A percentile compares a stretch with the other conserved stretches of the same genome.
These are phyloP conservation scores for Senna siamea DNA, from an alignment of 306 rosid genomes.

Conservation along the genomic window DNA sequence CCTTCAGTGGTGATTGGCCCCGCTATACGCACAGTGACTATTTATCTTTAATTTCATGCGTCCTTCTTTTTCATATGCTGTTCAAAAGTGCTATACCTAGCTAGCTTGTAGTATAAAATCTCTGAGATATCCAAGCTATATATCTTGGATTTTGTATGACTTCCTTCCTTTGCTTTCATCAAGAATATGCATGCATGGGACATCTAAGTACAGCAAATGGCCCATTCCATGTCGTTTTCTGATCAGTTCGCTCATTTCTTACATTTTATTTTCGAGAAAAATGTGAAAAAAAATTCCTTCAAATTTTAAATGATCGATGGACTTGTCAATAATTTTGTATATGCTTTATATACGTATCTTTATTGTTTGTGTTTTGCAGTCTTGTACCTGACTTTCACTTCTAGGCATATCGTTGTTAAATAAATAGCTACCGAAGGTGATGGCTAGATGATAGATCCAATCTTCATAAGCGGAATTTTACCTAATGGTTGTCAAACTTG, in stretches of 20 bases:
- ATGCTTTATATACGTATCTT: no score
- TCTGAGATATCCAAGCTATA: background rate
- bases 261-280: constrained; percentile 5
- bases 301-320: background rate
- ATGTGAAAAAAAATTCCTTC: constrained; percentile 12
- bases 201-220: constrained; percentile 34
- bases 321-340: no score
- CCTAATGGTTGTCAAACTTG: background rate
- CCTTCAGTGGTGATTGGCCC: constrained; percentile 36
- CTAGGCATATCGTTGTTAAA: no score
- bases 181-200: background rate
- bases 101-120: background rate
- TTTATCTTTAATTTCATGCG: constrained; percentile 5
- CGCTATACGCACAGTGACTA: background rate
- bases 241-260: constrained; percentile 6
- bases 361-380: no score
- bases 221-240: constrained; percentile 20
- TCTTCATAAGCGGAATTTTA: background rate
- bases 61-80: background rate
- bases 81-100: background rate
- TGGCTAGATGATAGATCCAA: background rate
- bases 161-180: background rate
- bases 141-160: constrained; percentile 5
- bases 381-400: no score
- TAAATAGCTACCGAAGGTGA: no score